Evolutionary conservation across 441 rosid genomes (phyloP).

Genomic region (Raphanus hybrid): DNA sequence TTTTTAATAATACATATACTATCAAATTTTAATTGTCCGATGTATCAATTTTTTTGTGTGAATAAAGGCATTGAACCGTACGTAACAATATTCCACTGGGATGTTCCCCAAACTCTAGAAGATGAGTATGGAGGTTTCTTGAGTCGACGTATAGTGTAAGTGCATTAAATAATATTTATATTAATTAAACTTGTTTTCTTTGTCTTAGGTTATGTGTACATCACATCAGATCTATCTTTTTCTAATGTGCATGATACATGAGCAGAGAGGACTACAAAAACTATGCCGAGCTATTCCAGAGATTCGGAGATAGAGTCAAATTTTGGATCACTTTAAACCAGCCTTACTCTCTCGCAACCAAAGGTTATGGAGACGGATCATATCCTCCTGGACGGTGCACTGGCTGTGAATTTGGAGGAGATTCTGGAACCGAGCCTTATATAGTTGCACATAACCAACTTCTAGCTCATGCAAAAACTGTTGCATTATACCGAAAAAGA

Average conservation of each 20-base stretch:
- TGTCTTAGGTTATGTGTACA: neutral
- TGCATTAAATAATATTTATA: neutral
- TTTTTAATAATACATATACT: neutral
- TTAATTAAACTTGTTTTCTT: neutral
- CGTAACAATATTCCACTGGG: neutral
- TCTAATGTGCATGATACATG: too few relatives aligned
- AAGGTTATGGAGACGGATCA: neutral
- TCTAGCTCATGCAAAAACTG: too few relatives aligned
- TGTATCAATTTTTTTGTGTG: neutral
- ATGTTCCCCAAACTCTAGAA: neutral
- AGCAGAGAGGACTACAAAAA: neutral
- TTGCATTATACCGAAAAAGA: too few relatives aligned
- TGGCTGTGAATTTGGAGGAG: too few relatives aligned
- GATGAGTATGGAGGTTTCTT: neutral
- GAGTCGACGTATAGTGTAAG: neutral
- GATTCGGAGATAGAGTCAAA: neutral
- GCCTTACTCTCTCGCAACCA: neutral
- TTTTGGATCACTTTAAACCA: neutral
- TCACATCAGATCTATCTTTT: too few relatives aligned
- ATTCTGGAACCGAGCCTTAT: too few relatives aligned
- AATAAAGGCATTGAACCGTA: constrained; percentile 30
- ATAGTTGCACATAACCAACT: too few relatives aligned
- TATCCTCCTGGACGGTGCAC: neutral
- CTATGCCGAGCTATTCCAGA: neutral
- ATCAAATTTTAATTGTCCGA: neutral